Evolutionary conservation across 2,329 filamentous ascomycete genomes (phyloP).

Genomic region (Colletotrichum coccodes): DNA sequence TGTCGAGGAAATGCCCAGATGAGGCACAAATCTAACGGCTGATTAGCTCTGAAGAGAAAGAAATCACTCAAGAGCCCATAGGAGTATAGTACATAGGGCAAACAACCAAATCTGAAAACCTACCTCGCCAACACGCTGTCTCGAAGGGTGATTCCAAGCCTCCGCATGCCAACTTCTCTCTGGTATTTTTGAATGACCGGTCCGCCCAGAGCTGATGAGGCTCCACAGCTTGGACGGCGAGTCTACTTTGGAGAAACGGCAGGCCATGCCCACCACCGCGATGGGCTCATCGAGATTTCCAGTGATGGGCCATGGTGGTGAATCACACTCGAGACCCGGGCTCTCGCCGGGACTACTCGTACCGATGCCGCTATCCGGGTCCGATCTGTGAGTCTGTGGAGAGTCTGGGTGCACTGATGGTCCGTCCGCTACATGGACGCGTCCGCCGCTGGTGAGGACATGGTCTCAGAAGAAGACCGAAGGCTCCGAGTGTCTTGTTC

Average conservation of each 20-base stretch:
- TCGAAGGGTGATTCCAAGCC: constrained; percentile 10
- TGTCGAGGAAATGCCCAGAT: constrained; percentile 3
- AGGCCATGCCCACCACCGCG: constrained; percentile 3
- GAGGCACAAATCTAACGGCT: not conserved
- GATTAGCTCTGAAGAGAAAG: not conserved
- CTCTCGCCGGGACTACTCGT: no score
- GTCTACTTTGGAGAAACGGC: not conserved
- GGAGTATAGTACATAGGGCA: not conserved
- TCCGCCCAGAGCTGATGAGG: not conserved
- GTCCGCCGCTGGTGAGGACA: no score
- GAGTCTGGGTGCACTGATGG: no score
- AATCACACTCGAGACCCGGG: no score
- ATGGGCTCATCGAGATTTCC: constrained; percentile 13
- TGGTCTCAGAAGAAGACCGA: no score
- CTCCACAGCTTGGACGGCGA: constrained; percentile 2
- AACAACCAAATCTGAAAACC: not conserved
- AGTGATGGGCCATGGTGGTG: no score
- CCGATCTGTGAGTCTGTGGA: no score
- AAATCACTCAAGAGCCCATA: no score
- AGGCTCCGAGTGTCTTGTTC: no score
- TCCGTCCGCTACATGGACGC: no score
- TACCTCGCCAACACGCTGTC: not conserved
- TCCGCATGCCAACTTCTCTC: not conserved
- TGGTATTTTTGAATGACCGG: not conserved
- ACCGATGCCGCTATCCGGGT: no score